Percentiles rank a stretch among this genome's conserved stretches.
phyloP scores from a whole-genome alignment of 768 basidiomycete genomes.

The Rhizopogon sp. region DNA sequence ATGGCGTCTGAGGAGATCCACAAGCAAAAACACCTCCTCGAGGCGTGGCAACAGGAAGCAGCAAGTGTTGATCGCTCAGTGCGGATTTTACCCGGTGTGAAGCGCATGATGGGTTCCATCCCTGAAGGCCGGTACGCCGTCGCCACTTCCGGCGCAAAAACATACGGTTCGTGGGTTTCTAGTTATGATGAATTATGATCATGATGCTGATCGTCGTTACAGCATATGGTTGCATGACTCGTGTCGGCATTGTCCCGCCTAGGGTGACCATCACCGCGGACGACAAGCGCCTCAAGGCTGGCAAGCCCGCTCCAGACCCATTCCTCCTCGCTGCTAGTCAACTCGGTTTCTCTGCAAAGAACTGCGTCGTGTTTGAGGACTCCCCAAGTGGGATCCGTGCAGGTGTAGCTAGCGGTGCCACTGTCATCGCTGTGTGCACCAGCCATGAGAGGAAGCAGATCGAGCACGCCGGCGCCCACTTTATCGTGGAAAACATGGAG shows the following conservation, averaged over 20 bases:
- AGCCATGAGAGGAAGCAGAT: slow-evolving; percentile 56
- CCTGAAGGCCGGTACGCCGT: slow-evolving; percentile 66
- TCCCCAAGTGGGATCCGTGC: slow-evolving; percentile 62
- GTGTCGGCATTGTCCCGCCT: slow-evolving; percentile 65
- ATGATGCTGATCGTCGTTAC: neutral
- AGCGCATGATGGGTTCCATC: slow-evolving; percentile 57
- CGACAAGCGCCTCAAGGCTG: slow-evolving; percentile 65
- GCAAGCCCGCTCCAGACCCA: slow-evolving; percentile 59
- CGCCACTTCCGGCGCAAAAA: slow-evolving; percentile 70
- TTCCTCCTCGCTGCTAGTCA: slow-evolving; percentile 59
- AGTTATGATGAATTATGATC: neutral
- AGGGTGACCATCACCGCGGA: slow-evolving; percentile 71
- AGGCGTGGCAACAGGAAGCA: slow-evolving; percentile 56
- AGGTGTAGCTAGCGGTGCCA: slow-evolving; percentile 69
- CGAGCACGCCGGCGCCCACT: slow-evolving; percentile 53
- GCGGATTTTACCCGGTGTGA: slow-evolving; percentile 67
- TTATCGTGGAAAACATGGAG: slow-evolving; percentile 51
- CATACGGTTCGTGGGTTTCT: slow-evolving; percentile 43
- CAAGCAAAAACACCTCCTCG: slow-evolving; percentile 28
- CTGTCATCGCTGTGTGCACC: slow-evolving; percentile 71
- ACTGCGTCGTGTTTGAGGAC: slow-evolving; percentile 79
- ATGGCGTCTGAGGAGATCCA: slow-evolving; percentile 19
- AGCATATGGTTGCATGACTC: slow-evolving; percentile 66
- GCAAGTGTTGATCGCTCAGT: slow-evolving; percentile 56
- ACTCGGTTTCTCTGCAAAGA: slow-evolving; percentile 48